Evolutionary conservation across 2,329 filamentous ascomycete genomes (phyloP), one percentile per base, ranked within the genome.

Genomic region (Penicillium sp.): DNA sequence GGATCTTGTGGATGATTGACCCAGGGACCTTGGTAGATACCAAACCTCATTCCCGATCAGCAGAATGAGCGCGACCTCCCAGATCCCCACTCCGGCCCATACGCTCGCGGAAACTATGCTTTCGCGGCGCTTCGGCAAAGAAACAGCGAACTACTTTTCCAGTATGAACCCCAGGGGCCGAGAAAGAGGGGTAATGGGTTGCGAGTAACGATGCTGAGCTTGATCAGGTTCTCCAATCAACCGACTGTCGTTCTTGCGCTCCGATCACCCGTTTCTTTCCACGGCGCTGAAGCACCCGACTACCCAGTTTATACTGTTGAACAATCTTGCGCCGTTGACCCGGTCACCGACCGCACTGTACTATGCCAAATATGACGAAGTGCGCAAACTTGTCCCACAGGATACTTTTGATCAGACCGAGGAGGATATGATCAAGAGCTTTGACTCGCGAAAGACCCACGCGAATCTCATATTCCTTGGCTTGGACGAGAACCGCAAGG

Each of bases 381-480:
- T 97, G 15, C 71, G 78, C 53, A 64, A 78, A 7, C 68, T 97
- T 27, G 80, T 93, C 14, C 86, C 87, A 1, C 58, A 76, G 2
- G 79, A 87, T 39, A 81, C 84, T 0, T 96, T 89, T 63, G 74
- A 72, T 14, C 75, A 77, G 51, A 74, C 75, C 1, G 91, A 97
- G 62, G 81, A 83, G 51, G 82, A 93, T 31, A 62, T 83, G 51
- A 76, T 94, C 45, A 78, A 79, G 56, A 71, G 75, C 20, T 96
- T 83, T 64, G 83, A 95, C 67, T 94, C 87, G 19, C 70, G 74
- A 4, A 70, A 78, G 38, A 80, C 80, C 11, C 67, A 73, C 14
- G 84, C 89, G 3, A 77, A 87, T 47, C 73, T 96, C 36, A 74
- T 97, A 36, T 96, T 97, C 61, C 71, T 97, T 18, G 91, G 91